Conservation (phyloP, 75 land plant genomes). For the Sequoia sempervirens region DNA sequence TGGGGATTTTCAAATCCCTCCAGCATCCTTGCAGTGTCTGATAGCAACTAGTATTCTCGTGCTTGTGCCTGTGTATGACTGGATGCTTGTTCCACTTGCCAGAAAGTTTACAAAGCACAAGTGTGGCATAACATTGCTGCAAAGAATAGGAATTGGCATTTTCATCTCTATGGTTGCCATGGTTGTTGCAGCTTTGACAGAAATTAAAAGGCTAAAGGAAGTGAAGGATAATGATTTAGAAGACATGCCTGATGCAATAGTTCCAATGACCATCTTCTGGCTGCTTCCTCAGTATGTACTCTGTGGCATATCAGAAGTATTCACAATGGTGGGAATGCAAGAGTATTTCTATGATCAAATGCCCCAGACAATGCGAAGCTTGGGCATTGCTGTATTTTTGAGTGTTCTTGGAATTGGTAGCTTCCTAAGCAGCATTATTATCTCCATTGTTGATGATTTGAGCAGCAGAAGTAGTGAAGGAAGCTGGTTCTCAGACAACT, state of each 20-base stretch:
- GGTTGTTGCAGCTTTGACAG: conserved; percentile 61
- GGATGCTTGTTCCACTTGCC: conserved; percentile 27
- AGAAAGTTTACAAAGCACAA: conserved; percentile 21
- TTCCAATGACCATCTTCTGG: conserved; percentile 69
- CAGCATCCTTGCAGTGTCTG: conserved; percentile 31
- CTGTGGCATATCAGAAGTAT: conserved; percentile 45
- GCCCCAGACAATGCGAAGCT: conserved; percentile 56
- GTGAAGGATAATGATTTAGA: conserved; percentile 34
- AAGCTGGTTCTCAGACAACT: conserved; percentile 59
- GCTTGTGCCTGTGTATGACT: conserved; percentile 39
- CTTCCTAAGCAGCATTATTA: conserved; percentile 38
- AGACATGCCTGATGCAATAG: conserved; percentile 25
- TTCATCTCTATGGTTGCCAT: conserved; percentile 51
- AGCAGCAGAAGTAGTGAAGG: conserved; percentile 19
- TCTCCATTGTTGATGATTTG: conserved; percentile 27
- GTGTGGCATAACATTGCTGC: conserved; percentile 36
- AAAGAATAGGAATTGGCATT: conserved; percentile 71
- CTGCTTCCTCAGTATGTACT: conserved; percentile 54
- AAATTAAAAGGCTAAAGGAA: conserved; percentile 33
- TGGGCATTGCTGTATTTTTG: conserved; percentile 56
- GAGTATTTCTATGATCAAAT: conserved; percentile 77
- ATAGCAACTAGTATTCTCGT: conserved; percentile 26
- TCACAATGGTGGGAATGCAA: conserved; percentile 56
- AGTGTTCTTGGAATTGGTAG: conserved; percentile 55
- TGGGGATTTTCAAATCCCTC: conserved; percentile 19